Evolutionary conservation across 495 filamentous ascomycete genomes (phyloP), one percentile per base, ranked within the genome.

Genomic region (Thozetella sp.): DNA sequence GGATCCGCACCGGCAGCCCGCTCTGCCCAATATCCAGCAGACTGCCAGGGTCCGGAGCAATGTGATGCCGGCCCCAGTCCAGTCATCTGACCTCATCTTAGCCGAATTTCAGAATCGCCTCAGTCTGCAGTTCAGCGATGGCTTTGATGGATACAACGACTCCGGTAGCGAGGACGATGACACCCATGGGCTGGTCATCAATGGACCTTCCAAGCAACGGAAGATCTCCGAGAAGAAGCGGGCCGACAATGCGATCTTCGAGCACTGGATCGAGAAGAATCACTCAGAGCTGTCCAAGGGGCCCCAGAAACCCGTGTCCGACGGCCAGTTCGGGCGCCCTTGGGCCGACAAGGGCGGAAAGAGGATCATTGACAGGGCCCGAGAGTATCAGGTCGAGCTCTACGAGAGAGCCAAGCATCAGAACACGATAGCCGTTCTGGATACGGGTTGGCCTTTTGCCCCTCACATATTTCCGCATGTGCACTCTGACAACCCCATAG

Each of bases 351-450:
- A 63, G 53, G 67, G 70, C 55, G 73, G 66, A 43, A 63, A 78
- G 20, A 63, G 74, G 24, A 88, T 90, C 56, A 91, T 90, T 57
- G 80, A 85, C 15, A 87, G 85, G 59, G 91, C 96, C 15, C 81
- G 95, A 27, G 92, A 96, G 63, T 99, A 98, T 67, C 95, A 99
- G 71, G 77, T 90, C 26, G 94, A 98, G 71, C 82, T 99, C 0
- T 98, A 96, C 66, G 92, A 98, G 72, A 83, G 84, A 62, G 94
- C 95, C 20, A 97, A 96, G 69, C 62, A 82, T 20, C 82, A 90
- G 64, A 99, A 99, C 64, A 93, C 87, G 15, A 96, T 99, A 66
- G 95, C 93, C 1, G 96, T 99, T 13, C 82, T 98, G n/a, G 93
- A 97, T 69, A 97, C 95, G 34, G 93, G 90, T 90, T 69, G 54